Conservation (phyloP, 2,329 filamentous ascomycete genomes). For the Ceratocystiopsis minuta region DNA sequence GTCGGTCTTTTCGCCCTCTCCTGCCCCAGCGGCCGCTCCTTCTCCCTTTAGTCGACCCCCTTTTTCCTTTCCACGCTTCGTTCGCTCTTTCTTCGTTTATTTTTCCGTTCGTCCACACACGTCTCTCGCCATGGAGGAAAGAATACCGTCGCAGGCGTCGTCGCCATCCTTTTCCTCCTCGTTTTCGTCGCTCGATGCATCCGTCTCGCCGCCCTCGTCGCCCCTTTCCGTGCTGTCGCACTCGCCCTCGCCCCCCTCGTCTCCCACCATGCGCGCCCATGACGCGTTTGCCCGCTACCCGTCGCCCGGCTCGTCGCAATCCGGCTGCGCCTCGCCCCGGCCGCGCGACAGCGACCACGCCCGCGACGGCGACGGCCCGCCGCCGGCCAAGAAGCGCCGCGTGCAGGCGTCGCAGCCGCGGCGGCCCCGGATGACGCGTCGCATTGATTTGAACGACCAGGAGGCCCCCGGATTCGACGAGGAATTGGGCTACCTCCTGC, state of each 20-base stretch:
- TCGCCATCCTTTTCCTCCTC: conserved; percentile 1
- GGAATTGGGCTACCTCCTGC: conserved; percentile 54
- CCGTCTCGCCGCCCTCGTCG: conserved; percentile 24
- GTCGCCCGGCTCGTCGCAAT: conserved; percentile 31
- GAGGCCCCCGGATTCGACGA: conserved; percentile 19
- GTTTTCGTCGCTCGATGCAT: not conserved
- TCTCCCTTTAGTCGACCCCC: too few species aligned
- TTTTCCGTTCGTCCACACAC: too few species aligned
- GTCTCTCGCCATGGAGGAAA: conserved; percentile 2
- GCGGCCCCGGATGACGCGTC: conserved; percentile 50
- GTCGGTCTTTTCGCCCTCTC: not conserved
- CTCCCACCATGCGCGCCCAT: conserved; percentile 16
- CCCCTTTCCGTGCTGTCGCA: conserved; percentile 26
- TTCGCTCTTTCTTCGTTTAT: not conserved
- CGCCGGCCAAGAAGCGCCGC: conserved; percentile 60
- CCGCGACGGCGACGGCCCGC: conserved; percentile 36
- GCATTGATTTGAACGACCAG: conserved; percentile 48
- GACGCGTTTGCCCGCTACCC: conserved; percentile 30
- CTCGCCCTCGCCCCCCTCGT: conserved; percentile 33
- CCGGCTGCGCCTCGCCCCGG: conserved; percentile 32
- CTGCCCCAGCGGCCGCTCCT: too few species aligned
- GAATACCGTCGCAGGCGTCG: conserved; percentile 5
- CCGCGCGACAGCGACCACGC: conserved; percentile 20
- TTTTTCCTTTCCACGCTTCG: not conserved
- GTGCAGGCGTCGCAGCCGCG: conserved; percentile 35